These are phyloP conservation scores for Phaeotremella fagi DNA, from an alignment of 768 basidiomycete genomes.

Conservation along the genomic window DNA sequence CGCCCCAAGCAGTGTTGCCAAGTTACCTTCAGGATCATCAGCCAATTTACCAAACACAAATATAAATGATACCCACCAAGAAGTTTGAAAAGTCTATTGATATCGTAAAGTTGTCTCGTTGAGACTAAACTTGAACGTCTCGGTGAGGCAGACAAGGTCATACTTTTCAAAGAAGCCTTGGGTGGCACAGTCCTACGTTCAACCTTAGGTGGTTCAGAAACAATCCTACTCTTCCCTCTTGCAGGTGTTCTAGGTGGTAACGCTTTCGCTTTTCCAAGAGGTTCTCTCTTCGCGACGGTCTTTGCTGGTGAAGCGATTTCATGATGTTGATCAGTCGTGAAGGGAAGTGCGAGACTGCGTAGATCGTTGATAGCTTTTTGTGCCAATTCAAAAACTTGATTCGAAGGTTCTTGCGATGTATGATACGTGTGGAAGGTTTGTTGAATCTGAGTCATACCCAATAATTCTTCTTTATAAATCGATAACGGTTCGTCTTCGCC, in stretches of 20 bases:
- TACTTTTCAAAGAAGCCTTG: not conserved
- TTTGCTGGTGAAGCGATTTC: not conserved
- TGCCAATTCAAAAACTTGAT: conserved; percentile 55
- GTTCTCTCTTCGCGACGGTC: conserved; percentile 8
- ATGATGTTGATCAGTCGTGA: conserved; percentile 8
- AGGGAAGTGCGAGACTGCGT: conserved; percentile 5
- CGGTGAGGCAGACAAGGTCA: too few relatives aligned
- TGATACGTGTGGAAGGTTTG: conserved; percentile 67
- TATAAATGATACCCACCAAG: conserved; percentile 34
- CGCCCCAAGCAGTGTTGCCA: conserved; percentile 60
- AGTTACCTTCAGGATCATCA: conserved; percentile 32
- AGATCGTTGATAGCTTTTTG: conserved; percentile 58
- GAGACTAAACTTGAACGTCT: conserved; percentile 10
- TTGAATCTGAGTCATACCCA: conserved; percentile 61
- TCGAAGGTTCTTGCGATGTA: conserved; percentile 49
- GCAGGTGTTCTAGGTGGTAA: conserved; percentile 6
- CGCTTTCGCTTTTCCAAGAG: conserved; percentile 10
- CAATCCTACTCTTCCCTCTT: not conserved
- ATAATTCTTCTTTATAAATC: conserved; percentile 47
- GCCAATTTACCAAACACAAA: too few relatives aligned
- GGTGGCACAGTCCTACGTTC: not conserved
- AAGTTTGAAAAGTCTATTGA: conserved; percentile 16
- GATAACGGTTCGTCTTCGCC: conserved; percentile 44
- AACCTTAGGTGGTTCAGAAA: conserved; percentile 6
- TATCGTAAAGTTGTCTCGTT: conserved; percentile 17